Conservation (phyloP, 2,329 filamentous ascomycete genomes). For the Cordyceps javanica region DNA sequence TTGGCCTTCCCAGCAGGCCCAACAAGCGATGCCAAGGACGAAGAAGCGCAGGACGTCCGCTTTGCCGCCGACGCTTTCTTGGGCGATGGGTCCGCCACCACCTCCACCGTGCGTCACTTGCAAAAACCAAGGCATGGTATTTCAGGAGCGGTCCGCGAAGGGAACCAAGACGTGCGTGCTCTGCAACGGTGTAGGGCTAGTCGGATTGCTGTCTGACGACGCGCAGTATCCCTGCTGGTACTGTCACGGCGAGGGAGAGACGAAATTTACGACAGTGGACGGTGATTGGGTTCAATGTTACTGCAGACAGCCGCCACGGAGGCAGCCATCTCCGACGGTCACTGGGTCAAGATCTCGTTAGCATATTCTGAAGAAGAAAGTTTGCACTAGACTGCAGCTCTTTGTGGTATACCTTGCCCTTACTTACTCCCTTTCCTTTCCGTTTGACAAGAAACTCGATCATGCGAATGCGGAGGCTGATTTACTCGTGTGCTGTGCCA, state of each 20-base stretch:
- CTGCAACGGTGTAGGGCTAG: not conserved
- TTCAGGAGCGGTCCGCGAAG: not conserved
- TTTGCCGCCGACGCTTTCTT: not conserved
- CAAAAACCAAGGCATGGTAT: not conserved
- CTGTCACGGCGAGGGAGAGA: constrained; percentile 6
- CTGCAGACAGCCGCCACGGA: not conserved
- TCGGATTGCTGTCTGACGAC: not conserved
- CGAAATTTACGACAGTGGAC: not conserved
- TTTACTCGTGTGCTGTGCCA: too few species aligned
- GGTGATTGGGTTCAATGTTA: not conserved
- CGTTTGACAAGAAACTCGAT: too few species aligned
- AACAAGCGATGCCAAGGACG: too few species aligned
- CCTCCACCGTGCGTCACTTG: not conserved
- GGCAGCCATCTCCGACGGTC: not conserved
- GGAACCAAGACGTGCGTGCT: not conserved
- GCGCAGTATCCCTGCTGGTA: not conserved
- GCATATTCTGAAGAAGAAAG: not conserved
- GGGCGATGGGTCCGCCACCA: not conserved
- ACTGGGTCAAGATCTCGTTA: not conserved
- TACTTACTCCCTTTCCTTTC: too few species aligned
- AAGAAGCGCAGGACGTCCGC: not conserved
- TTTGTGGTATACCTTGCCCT: too few species aligned
- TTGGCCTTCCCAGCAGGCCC: too few species aligned
- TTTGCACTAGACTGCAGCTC: not conserved
- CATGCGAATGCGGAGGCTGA: too few species aligned